Evolutionary conservation across 176 grass and related monocot genomes (phyloP).

Genomic region (Musa beccarii): DNA sequence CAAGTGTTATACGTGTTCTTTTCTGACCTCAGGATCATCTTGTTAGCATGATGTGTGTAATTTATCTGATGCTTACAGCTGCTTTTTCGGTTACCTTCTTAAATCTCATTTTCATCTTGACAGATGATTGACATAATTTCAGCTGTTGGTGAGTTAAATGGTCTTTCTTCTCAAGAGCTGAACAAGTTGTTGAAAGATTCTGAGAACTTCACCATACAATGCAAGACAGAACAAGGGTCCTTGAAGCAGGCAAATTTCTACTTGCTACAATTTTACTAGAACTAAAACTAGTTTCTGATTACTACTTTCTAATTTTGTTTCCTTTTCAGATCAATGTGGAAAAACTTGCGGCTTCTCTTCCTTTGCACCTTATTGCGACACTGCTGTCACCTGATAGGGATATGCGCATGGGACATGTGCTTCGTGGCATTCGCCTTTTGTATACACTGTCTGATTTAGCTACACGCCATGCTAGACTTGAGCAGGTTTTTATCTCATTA

Average conservation of each 20-base stretch:
- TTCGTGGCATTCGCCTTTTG: constrained; percentile 67
- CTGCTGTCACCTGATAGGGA: constrained; percentile 52
- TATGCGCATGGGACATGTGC: constrained; percentile 52
- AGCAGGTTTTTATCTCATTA: constrained; percentile 49
- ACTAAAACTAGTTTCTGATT: background rate
- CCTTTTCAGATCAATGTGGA: constrained; percentile 72
- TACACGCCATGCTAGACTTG: constrained; percentile 66
- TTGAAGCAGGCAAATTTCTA: constrained; percentile 42
- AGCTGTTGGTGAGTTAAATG: constrained; percentile 60
- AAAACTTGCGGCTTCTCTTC: constrained; percentile 62
- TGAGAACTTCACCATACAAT: constrained; percentile 55
- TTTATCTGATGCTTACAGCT: background rate
- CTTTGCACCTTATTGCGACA: constrained; percentile 70
- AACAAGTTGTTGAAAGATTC: constrained; percentile 70
- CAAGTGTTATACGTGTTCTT: too few species aligned
- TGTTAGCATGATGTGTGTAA: background rate
- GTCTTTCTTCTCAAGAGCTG: constrained; percentile 52
- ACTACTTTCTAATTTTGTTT: background rate
- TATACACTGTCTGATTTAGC: constrained; percentile 76
- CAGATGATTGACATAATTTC: constrained; percentile 73
- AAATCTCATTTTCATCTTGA: background rate
- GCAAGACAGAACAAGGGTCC: constrained; percentile 43
- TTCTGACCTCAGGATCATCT: background rate
- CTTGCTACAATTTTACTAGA: constrained; percentile 1
- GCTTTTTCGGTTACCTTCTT: background rate